Evolutionary conservation across 768 basidiomycete species (phyloP).

Genomic region (Termitomyces sp.): DNA sequence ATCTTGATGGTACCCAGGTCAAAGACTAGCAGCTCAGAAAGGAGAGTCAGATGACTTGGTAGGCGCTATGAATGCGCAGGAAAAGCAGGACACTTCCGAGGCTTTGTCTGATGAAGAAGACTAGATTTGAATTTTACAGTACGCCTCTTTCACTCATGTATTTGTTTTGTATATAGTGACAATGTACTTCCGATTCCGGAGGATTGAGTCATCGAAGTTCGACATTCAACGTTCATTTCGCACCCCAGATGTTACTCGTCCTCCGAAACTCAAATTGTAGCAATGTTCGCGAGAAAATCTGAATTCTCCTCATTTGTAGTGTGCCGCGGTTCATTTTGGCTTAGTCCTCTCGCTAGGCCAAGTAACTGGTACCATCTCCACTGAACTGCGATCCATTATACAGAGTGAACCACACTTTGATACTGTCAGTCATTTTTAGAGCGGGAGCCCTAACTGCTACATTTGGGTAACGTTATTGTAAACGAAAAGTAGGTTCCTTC

Average conservation of each 20-base stretch:
- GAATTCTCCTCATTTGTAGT: background rate
- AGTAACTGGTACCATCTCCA: too few species aligned
- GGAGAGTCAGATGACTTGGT: slow-evolving; percentile 74
- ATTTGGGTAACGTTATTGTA: too few species aligned
- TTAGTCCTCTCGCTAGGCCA: background rate
- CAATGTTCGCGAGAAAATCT: background rate
- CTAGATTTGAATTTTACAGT: slow-evolving; percentile 14
- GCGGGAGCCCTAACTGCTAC: background rate
- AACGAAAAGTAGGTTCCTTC: too few species aligned
- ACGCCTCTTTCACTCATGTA: slow-evolving; percentile 12
- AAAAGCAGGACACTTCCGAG: slow-evolving; percentile 47
- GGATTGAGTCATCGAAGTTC: slow-evolving; percentile 15
- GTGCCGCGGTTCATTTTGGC: background rate
- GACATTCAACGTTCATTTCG: slow-evolving; percentile 13
- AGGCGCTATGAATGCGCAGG: slow-evolving; percentile 79
- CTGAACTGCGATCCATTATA: too few species aligned
- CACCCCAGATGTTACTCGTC: background rate
- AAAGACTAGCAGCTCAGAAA: slow-evolving; percentile 73
- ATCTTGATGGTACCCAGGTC: slow-evolving; percentile 39
- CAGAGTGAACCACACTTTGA: too few species aligned
- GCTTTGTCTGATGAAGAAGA: slow-evolving; percentile 60
- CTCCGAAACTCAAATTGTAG: too few species aligned
- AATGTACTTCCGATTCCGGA: background rate
- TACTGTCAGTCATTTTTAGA: too few species aligned
- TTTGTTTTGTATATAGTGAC: slow-evolving; percentile 4